Percentiles rank a stretch among this genome's conserved stretches.
Evolutionary conservation across 83 land plant species (phyloP).

Genomic region (Picea mariana): DNA sequence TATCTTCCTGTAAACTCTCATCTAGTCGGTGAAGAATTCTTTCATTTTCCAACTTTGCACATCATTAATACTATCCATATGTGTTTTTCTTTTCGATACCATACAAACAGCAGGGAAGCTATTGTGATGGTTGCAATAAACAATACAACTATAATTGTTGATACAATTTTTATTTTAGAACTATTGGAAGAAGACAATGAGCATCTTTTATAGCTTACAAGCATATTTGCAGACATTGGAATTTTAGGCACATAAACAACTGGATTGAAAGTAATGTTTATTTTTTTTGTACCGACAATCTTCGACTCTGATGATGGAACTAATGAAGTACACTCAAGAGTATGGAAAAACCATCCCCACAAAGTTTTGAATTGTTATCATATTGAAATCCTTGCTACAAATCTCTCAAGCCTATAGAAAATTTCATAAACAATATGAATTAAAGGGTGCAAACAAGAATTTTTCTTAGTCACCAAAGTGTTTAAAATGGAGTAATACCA

Average conservation of each 20-base stretch:
- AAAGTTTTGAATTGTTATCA: slow-evolving; percentile 7
- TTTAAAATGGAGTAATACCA: no score
- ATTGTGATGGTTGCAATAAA: slow-evolving; percentile 9
- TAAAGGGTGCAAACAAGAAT: no score
- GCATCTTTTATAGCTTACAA: not conserved
- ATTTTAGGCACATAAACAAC: not conserved
- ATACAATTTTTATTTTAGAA: slow-evolving; percentile 22
- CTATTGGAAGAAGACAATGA: slow-evolving; percentile 9
- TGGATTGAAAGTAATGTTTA: slow-evolving; percentile 9
- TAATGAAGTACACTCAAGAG: slow-evolving; percentile 7
- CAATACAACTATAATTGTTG: slow-evolving; percentile 22
- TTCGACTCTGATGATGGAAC: not conserved
- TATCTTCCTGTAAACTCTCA: no score
- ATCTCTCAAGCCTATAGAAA: slow-evolving; percentile 1
- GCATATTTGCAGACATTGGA: slow-evolving; percentile 8
- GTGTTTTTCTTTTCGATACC: slow-evolving; percentile 35
- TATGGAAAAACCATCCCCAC: slow-evolving; percentile 18
- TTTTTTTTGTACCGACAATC: not conserved
- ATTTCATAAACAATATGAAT: not conserved
- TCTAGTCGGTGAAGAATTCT: no score
- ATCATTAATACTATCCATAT: no score
- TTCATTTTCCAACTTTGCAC: no score
- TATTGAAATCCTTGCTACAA: slow-evolving; percentile 14
- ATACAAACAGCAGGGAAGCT: slow-evolving; percentile 17
- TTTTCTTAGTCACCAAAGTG: no score